phyloP scores from a whole-genome alignment of 2,329 filamentous ascomycete species.

The Hymenoscyphus repandus region DNA sequence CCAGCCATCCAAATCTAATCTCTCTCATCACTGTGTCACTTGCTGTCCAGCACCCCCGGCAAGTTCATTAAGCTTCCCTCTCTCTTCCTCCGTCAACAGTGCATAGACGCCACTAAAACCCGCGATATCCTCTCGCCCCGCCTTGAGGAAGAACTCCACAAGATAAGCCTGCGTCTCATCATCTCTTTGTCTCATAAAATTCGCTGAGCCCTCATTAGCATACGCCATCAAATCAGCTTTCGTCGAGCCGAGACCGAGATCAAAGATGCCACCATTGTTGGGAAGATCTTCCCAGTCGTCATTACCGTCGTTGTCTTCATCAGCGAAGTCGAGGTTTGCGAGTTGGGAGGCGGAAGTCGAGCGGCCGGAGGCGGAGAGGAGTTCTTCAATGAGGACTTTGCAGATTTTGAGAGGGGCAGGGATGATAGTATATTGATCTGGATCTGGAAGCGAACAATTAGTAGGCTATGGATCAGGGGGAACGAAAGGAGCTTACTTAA shows the following conservation, averaged over 20 bases:
- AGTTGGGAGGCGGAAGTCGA: conserved; percentile 51
- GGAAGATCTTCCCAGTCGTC: conserved; percentile 88
- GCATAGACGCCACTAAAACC: conserved; percentile 34
- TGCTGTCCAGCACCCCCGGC: conserved; percentile 17
- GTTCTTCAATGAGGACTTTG: conserved; percentile 91
- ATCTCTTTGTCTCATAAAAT: conserved; percentile 61
- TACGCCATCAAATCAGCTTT: conserved; percentile 79
- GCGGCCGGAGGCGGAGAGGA: conserved; percentile 72
- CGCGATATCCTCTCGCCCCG: conserved; percentile 31
- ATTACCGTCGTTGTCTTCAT: conserved; percentile 62
- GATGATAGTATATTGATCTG: conserved; percentile 83
- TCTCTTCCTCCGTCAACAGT: conserved; percentile 36
- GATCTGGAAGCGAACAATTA: conserved; percentile 47
- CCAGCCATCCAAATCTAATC: background rate
- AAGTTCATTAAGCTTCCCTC: conserved; percentile 41
- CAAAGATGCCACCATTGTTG: conserved; percentile 58
- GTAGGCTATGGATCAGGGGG: conserved; percentile 13
- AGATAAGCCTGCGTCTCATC: conserved; percentile 88
- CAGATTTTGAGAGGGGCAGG: conserved; percentile 89
- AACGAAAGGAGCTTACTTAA: conserved; percentile 51
- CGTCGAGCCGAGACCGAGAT: conserved; percentile 64
- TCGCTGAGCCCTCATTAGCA: conserved; percentile 49
- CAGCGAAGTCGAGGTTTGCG: conserved; percentile 51
- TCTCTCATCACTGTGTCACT: background rate
- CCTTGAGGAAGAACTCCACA: conserved; percentile 67